A percentile compares a stretch with the other conserved stretches of the same genome.
Conservation (phyloP, 1,284 basidiomycete genomes). For the Ustilago sp. region DNA sequence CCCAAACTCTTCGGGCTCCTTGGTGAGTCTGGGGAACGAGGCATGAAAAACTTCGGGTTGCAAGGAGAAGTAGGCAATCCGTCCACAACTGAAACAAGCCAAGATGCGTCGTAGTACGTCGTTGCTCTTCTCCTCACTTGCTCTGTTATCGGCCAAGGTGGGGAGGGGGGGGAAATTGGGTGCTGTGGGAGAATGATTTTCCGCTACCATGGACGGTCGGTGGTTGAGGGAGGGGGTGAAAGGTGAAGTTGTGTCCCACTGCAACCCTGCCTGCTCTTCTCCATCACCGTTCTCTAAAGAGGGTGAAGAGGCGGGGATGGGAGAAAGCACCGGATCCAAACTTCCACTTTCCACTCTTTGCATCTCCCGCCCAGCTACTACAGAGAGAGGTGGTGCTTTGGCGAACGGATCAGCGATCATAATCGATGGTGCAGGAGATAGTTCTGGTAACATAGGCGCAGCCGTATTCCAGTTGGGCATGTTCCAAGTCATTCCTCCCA, state of each 20-base stretch:
- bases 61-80: conserved; percentile 10
- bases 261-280: background rate
- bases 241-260: conserved; percentile 30
- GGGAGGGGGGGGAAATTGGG: conserved; percentile 21
- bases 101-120: conserved; percentile 27
- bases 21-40: conserved; percentile 10
- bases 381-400: background rate
- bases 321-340: conserved; percentile 27
- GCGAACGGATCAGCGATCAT: conserved; percentile 35
- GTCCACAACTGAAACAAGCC: conserved; percentile 13
- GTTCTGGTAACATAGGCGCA: conserved; percentile 7
- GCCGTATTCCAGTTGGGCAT: conserved; percentile 22
- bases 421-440: conserved; percentile 24
- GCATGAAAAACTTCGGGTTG: background rate
- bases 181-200: conserved; percentile 25
- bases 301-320: background rate
- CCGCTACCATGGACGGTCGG: background rate
- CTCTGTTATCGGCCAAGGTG: background rate
- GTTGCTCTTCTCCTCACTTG: conserved; percentile 10
- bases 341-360: conserved; percentile 33
- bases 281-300: background rate
- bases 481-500: conserved; percentile 21
- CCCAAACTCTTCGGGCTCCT: conserved; percentile 13
- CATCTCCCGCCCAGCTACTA: conserved; percentile 3
- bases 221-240: conserved; percentile 13